These are phyloP conservation scores for Brassica cretica DNA, from an alignment of 345 rosid genomes.

Conservation along the genomic window DNA sequence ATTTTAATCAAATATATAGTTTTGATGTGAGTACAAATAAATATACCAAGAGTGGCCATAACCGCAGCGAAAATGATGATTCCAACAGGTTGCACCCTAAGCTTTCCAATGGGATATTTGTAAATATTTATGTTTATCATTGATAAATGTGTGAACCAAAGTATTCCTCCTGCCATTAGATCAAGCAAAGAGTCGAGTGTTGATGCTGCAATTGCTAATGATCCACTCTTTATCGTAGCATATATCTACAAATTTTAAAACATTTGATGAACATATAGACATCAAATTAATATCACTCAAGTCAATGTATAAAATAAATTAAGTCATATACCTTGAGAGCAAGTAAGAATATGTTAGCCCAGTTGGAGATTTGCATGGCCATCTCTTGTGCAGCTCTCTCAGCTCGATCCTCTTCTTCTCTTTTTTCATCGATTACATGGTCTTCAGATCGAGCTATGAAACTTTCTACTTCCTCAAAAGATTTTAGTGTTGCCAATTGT, in stretches of 20 bases:
- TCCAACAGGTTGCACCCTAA: constrained; percentile 95
- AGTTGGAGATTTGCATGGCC: constrained; percentile 82
- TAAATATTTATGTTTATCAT: constrained; percentile 85
- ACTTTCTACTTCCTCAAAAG: constrained; percentile 75
- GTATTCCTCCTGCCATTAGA: constrained; percentile 94
- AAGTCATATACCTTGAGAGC: constrained; percentile 58
- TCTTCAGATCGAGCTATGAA: constrained; percentile 33
- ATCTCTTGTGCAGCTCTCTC: constrained; percentile 51
- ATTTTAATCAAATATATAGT: constrained; percentile 1
- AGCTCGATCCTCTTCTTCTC: constrained; percentile 43
- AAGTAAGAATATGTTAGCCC: constrained; percentile 69
- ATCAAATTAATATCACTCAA: not conserved
- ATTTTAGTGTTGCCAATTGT: constrained; percentile 69
- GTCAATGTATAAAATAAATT: not conserved
- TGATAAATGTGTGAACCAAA: constrained; percentile 87
- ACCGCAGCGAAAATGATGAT: constrained; percentile 87
- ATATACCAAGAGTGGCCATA: constrained; percentile 92
- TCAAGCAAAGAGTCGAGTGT: constrained; percentile 92
- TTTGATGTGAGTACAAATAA: not conserved
- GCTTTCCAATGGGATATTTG: constrained; percentile 87
- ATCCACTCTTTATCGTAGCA: constrained; percentile 86
- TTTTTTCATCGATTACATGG: constrained; percentile 33
- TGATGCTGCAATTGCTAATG: constrained; percentile 94
- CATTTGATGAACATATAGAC: constrained; percentile 1
- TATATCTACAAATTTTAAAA: constrained; percentile 50